Percentiles rank a stretch among this genome's conserved stretches.
phyloP scores from a whole-genome alignment of 176 grass and related monocot species.

The Hyparrhenia diplandra region DNA sequence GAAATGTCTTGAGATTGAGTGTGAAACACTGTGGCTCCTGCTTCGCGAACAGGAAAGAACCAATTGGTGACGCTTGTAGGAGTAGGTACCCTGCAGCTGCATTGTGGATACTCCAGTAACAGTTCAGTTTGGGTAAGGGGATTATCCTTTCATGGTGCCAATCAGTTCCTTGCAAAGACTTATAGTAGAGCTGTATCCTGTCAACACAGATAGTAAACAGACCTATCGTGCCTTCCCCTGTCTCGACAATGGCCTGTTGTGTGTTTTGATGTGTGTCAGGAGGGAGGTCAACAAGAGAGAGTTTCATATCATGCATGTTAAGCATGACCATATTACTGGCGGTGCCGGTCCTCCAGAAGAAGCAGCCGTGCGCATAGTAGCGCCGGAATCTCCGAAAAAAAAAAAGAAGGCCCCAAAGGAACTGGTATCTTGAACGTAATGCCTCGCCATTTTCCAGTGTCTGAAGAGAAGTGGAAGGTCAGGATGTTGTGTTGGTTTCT shows the following conservation, averaged over 20 bases:
- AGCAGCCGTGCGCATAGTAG: neutral
- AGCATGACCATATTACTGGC: neutral
- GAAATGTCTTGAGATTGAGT: too few relatives aligned
- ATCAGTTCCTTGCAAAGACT: neutral
- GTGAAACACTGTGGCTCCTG: too few relatives aligned
- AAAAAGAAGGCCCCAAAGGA: neutral
- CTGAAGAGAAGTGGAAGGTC: slow-evolving; percentile 26
- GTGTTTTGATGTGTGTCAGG: too few relatives aligned
- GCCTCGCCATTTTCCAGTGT: neutral
- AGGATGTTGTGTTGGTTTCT: neutral
- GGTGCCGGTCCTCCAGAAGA: neutral
- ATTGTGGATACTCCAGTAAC: neutral
- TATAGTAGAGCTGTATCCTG: neutral
- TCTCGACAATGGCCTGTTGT: too few relatives aligned
- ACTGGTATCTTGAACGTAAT: neutral
- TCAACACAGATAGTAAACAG: neutral
- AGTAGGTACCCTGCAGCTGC: neutral
- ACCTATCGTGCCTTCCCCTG: neutral
- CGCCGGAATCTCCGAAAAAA: neutral
- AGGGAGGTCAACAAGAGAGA: neutral
- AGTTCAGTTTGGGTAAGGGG: neutral
- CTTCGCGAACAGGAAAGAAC: too few relatives aligned
- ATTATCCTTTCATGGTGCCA: neutral
- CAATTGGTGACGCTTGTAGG: too few relatives aligned
- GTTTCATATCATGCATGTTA: neutral